Conservation (phyloP, 345 rosid species). For the Salix udensis region DNA sequence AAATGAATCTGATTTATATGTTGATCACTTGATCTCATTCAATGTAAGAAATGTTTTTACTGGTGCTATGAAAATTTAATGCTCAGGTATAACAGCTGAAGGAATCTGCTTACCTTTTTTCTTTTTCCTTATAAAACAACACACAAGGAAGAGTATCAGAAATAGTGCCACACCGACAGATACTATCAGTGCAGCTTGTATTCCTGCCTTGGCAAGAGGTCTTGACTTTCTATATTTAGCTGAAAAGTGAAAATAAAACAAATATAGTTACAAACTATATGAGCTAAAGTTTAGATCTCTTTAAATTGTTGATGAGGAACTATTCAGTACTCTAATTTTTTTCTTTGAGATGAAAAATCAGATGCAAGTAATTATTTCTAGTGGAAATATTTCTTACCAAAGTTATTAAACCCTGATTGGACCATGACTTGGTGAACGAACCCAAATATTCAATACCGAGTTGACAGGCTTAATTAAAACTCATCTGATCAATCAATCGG, state of each 20-base stretch:
- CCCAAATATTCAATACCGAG: too few species aligned
- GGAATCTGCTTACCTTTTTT: constrained; percentile 15
- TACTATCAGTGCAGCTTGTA: constrained; percentile 11
- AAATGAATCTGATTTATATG: too few species aligned
- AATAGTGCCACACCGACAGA: constrained; percentile 4
- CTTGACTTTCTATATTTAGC: constrained; percentile 15
- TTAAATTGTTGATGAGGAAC: not conserved
- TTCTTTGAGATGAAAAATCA: too few species aligned
- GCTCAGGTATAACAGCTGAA: not conserved
- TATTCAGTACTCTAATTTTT: not conserved
- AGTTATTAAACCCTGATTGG: too few species aligned
- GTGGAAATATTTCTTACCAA: too few species aligned
- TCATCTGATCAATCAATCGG: too few species aligned
- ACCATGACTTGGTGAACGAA: too few species aligned
- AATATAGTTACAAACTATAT: not conserved
- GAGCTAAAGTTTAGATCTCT: not conserved
- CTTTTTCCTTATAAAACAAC: not conserved
- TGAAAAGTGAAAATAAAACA: not conserved
- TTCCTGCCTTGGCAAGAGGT: constrained; percentile 11
- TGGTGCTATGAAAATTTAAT: not conserved
- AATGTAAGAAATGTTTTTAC: too few species aligned
- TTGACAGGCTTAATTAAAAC: too few species aligned
- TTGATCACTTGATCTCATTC: too few species aligned
- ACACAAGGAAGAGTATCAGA: not conserved
- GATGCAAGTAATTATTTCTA: too few species aligned